Percentiles rank a stretch among this genome's conserved stretches.
phyloP scores from a whole-genome alignment of 306 rosid species.

The Fragaria ananassa region DNA sequence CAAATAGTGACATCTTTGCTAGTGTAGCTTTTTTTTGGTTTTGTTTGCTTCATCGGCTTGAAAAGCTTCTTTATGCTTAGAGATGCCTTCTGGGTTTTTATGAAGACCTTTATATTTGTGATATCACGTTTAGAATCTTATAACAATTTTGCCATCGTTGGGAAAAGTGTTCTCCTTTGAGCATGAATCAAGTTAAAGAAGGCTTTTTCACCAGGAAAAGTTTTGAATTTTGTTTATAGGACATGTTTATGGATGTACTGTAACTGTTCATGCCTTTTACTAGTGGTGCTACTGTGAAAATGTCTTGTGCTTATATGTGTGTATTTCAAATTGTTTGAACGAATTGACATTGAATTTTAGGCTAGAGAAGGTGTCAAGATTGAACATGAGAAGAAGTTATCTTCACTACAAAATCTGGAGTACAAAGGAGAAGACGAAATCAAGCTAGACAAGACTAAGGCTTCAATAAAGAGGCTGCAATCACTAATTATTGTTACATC shows the following conservation, averaged over 20 bases:
- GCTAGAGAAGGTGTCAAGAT: slow-evolving; percentile 91
- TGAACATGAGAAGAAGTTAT: slow-evolving; percentile 81
- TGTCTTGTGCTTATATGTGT: slow-evolving; percentile 33
- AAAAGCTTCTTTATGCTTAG: not conserved
- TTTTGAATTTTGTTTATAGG: not conserved
- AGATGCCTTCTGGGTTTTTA: not conserved
- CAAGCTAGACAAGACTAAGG: slow-evolving; percentile 86
- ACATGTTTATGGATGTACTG: not conserved
- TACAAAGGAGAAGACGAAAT: slow-evolving; percentile 88
- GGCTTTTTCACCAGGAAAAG: not conserved
- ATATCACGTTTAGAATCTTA: not conserved
- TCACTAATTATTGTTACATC: slow-evolving; percentile 86
- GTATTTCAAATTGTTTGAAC: slow-evolving; percentile 34
- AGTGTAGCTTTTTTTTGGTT: not conserved
- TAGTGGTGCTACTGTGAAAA: not conserved
- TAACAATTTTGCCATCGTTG: not conserved
- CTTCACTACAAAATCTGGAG: slow-evolving; percentile 79
- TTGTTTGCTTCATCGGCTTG: not conserved
- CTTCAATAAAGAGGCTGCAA: slow-evolving; percentile 77
- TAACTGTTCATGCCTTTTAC: not conserved
- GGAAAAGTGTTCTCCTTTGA: not conserved
- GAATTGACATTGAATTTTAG: slow-evolving; percentile 42
- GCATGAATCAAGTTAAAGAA: not conserved
- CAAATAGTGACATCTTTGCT: not conserved
- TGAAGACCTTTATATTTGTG: not conserved